Evolutionary conservation across 176 grass and related monocot genomes (phyloP).

Genomic region (Typha latifolia): DNA sequence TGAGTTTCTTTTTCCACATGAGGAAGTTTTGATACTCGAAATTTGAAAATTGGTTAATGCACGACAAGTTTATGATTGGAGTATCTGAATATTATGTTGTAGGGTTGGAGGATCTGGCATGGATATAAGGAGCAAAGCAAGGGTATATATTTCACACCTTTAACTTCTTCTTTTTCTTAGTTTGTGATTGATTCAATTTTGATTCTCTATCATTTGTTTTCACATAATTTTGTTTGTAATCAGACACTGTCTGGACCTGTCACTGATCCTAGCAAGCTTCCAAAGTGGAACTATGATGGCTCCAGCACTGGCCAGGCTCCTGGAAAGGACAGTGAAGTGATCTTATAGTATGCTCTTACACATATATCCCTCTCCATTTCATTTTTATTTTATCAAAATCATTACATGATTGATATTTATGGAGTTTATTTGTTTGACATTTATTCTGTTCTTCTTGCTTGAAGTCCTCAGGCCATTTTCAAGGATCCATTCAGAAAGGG

Average conservation of each 20-base stretch:
- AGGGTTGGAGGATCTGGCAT: constrained; percentile 86
- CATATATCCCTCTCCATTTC: not conserved
- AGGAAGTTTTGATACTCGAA: no score
- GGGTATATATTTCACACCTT: constrained; percentile 27
- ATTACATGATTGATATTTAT: constrained; percentile 14
- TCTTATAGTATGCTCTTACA: constrained; percentile 65
- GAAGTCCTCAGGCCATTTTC: constrained; percentile 91
- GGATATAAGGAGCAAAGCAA: constrained; percentile 96
- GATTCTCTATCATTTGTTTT: not conserved
- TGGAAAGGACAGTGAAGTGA: constrained; percentile 97
- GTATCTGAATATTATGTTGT: not conserved
- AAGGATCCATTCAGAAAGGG: constrained; percentile 96
- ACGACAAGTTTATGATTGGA: not conserved
- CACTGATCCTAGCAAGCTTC: constrained; percentile 54
- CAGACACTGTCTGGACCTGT: constrained; percentile 73
- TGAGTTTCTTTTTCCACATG: no score
- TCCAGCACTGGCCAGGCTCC: constrained; percentile 92
- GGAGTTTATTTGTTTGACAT: not conserved
- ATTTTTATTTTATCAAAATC: not conserved
- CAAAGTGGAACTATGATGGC: constrained; percentile 94
- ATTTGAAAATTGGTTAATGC: not conserved
- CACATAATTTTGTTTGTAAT: not conserved
- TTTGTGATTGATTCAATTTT: not conserved
- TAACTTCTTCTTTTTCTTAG: not conserved
- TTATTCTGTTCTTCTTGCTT: constrained; percentile 2